Conservation (phyloP, 1,284 basidiomycete species). For the Boletus smithii region DNA sequence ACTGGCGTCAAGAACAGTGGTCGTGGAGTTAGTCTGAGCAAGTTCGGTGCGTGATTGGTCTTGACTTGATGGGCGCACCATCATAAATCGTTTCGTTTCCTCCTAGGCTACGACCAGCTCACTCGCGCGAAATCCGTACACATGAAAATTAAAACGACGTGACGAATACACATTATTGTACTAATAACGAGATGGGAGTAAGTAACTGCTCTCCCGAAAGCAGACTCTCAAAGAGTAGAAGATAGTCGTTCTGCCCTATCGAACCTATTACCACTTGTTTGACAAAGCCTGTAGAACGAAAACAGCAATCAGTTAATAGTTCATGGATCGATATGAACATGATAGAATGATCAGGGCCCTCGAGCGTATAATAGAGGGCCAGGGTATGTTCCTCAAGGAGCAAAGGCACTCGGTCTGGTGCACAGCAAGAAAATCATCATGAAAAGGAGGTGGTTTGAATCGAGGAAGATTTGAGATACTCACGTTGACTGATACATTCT, state of each 20-base stretch:
- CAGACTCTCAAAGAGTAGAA: too few species aligned
- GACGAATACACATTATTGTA: too few species aligned
- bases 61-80: background rate
- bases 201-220: too few species aligned
- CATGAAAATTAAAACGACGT: slow-evolving; percentile 62
- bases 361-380: slow-evolving; percentile 36
- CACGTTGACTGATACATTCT: too few species aligned
- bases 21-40: slow-evolving; percentile 83
- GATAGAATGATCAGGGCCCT: slow-evolving; percentile 31
- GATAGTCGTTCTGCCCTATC: too few species aligned
- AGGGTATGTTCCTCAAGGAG: slow-evolving; percentile 34
- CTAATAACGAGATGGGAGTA: too few species aligned
- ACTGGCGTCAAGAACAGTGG: slow-evolving; percentile 93
- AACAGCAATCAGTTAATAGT: slow-evolving; percentile 5
- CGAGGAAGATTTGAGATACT: background rate
- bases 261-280: background rate
- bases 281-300: background rate
- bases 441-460: background rate
- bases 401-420: slow-evolving; percentile 36
- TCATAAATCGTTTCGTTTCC: background rate
- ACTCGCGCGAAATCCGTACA: slow-evolving; percentile 76
- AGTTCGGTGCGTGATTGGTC: slow-evolving; percentile 64
- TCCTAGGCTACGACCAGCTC: slow-evolving; percentile 71
- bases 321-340: background rate
- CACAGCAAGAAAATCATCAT: slow-evolving; percentile 37